Percentiles rank a stretch among this genome's conserved stretches.
Conservation (phyloP, 441 rosid genomes). For the Dalechampia spathulata region DNA sequence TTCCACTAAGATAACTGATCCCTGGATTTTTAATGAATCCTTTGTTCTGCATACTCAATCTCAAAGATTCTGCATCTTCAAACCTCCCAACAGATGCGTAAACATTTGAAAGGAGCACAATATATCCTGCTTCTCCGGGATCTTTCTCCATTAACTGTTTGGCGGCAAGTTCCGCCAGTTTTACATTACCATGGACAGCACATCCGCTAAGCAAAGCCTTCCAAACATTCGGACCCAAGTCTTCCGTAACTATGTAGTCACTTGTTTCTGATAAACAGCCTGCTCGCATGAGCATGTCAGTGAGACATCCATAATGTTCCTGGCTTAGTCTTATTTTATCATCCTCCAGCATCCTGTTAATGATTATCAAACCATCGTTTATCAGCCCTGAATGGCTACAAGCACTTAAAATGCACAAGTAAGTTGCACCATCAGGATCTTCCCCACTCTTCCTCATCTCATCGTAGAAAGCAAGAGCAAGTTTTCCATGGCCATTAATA, state of each 20-base stretch:
- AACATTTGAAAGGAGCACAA: slow-evolving; percentile 34
- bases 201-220: slow-evolving; percentile 35
- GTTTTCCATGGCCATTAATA: slow-evolving; percentile 29
- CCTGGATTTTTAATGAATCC: slow-evolving; percentile 28
- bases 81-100: slow-evolving; percentile 41
- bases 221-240: slow-evolving; percentile 27
- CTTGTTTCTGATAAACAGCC: slow-evolving; percentile 33
- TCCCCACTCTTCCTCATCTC: slow-evolving; percentile 29
- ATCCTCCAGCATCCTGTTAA: slow-evolving; percentile 28
- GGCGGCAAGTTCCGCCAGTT: slow-evolving; percentile 32
- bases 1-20: slow-evolving; percentile 23
- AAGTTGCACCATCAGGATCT: slow-evolving; percentile 31
- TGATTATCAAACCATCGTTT: slow-evolving; percentile 29
- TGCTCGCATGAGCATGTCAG: slow-evolving; percentile 33
- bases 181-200: slow-evolving; percentile 28
- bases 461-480: slow-evolving; percentile 26
- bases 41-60: slow-evolving; percentile 21
- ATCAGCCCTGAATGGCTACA: slow-evolving; percentile 38
- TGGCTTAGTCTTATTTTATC: slow-evolving; percentile 23
- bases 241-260: slow-evolving; percentile 11
- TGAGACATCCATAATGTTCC: slow-evolving; percentile 31
- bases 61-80: slow-evolving; percentile 38
- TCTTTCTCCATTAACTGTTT: slow-evolving; percentile 20
- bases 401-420: slow-evolving; percentile 30
- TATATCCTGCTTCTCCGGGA: slow-evolving; percentile 15